A percentile compares a stretch with the other conserved stretches of the same genome.
Evolutionary conservation across 192 early-diverging fungal species (phyloP).

Genomic region (Piromyces sp.): DNA sequence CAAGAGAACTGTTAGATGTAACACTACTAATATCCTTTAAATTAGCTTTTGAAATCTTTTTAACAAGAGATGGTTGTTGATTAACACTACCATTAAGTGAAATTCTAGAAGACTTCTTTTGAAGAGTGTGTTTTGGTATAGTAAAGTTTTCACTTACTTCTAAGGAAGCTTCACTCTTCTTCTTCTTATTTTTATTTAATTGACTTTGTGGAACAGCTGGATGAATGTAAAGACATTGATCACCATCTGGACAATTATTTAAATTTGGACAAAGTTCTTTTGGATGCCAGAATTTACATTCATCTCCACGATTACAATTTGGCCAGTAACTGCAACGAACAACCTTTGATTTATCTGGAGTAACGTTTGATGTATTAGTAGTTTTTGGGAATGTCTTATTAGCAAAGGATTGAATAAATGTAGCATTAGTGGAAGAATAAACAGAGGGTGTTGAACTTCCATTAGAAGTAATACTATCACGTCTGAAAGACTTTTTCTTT

Average conservation of each 20-base stretch:
- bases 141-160: not conserved
- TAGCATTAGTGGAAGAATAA: not conserved
- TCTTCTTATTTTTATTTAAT: not conserved
- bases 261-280: slow-evolving; percentile 2
- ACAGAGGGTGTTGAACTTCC: not conserved
- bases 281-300: slow-evolving; percentile 4
- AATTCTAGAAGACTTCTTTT: not conserved
- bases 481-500: not conserved
- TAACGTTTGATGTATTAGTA: not conserved
- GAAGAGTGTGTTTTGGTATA: not conserved
- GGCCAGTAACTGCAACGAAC: slow-evolving; percentile 1
- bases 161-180: not conserved
- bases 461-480: not conserved
- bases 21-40: not conserved
- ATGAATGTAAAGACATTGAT: slow-evolving; percentile 2
- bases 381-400: not conserved
- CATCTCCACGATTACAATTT: not conserved
- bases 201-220: not conserved
- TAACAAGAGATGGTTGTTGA: not conserved
- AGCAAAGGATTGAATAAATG: not conserved
- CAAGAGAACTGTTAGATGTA: not conserved
- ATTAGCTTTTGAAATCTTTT: not conserved
- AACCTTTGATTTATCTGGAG: not conserved
- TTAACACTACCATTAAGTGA: not conserved
- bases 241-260: slow-evolving; percentile 1